phyloP scores from a whole-genome alignment of 768 basidiomycete genomes.

The Flagelloscypha sp. region DNA sequence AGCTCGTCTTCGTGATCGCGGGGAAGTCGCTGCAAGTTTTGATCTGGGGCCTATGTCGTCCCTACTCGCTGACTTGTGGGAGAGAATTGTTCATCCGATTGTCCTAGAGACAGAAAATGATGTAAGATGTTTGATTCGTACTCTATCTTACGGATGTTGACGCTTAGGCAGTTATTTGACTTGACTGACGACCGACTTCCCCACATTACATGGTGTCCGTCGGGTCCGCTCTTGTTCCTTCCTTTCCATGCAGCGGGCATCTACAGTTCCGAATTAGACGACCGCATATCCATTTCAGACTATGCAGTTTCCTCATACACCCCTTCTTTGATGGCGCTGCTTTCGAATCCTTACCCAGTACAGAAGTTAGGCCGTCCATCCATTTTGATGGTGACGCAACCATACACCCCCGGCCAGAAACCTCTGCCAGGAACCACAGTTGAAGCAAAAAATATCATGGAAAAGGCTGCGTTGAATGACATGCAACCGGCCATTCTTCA shows the following conservation, averaged over 20 bases:
- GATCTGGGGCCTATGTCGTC: no score
- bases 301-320: constrained; percentile 26
- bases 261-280: constrained; percentile 15
- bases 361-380: neutral
- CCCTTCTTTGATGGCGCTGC: constrained; percentile 21
- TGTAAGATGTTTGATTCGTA: no score
- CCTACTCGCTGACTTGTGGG: constrained; percentile 2
- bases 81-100: constrained; percentile 2
- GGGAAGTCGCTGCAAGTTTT: no score
- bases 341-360: neutral
- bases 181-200: neutral
- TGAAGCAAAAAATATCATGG: constrained; percentile 4
- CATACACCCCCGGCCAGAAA: constrained; percentile 9
- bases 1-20: no score
- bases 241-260: constrained; percentile 26
- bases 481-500: no score
- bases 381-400: constrained; percentile 12
- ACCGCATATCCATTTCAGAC: constrained; percentile 6
- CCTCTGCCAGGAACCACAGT: constrained; percentile 10
- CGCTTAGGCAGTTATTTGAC: no score
- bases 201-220: constrained; percentile 25
- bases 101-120: neutral
- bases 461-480: neutral
- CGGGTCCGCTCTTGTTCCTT: constrained; percentile 20
- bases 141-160: no score